Percentiles rank a stretch among this genome's conserved stretches.
Conservation (phyloP, 176 grass and related monocot species). For the Ananas comosus region DNA sequence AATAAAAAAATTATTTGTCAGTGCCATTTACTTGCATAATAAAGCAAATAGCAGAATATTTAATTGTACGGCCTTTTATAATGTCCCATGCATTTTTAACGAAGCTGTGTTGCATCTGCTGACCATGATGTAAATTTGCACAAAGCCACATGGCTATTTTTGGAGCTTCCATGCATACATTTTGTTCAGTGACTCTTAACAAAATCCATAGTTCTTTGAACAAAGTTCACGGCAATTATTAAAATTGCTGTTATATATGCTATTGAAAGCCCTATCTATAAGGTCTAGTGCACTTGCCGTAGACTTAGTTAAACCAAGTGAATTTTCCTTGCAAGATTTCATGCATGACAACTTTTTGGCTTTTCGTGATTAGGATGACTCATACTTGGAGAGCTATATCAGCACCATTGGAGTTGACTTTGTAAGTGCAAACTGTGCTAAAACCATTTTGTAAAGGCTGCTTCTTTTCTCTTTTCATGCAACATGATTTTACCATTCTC, state of each 20-base stretch:
- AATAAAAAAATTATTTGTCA: background rate
- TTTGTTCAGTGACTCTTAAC: no score
- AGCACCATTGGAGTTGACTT: constrained; percentile 85
- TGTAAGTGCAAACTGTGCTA: constrained; percentile 32
- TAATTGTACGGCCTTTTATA: no score
- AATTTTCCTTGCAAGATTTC: constrained; percentile 9
- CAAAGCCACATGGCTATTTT: no score
- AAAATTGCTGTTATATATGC: background rate
- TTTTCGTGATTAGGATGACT: constrained; percentile 48
- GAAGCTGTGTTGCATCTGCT: background rate
- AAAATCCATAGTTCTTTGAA: background rate
- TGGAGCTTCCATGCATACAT: no score
- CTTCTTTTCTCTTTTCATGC: constrained; percentile 6
- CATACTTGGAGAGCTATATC: constrained; percentile 79
- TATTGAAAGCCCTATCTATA: background rate
- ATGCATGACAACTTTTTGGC: background rate
- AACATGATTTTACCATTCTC: constrained; percentile 1
- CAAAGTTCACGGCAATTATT: background rate
- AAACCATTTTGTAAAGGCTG: background rate
- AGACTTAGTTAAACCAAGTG: constrained; percentile 7
- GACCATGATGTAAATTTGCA: background rate
- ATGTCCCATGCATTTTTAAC: background rate
- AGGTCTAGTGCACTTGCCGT: background rate
- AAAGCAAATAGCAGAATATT: background rate
- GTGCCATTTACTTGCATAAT: background rate